A percentile compares a stretch with the other conserved stretches of the same genome.
phyloP scores from a whole-genome alignment of 2,329 filamentous ascomycete species.

The Blastomyces silverae region DNA sequence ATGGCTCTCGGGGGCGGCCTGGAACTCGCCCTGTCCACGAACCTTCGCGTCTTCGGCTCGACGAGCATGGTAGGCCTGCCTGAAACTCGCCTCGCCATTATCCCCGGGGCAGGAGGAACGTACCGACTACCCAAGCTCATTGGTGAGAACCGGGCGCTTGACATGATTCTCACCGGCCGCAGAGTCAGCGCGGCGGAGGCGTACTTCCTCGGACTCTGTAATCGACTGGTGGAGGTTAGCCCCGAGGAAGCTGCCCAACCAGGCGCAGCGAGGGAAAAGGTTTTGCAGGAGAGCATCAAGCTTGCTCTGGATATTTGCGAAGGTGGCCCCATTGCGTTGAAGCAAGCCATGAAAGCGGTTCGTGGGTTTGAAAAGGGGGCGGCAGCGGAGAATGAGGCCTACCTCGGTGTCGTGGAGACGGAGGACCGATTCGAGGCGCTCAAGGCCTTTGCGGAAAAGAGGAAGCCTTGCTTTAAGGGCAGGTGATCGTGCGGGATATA shows the following conservation, averaged over 20 bases:
- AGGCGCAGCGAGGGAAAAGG: slow-evolving; percentile 56
- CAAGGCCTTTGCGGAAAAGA: slow-evolving; percentile 72
- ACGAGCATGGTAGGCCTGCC: slow-evolving; percentile 74
- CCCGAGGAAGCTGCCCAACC: slow-evolving; percentile 49
- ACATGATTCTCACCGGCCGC: slow-evolving; percentile 86
- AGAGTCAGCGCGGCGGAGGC: slow-evolving; percentile 75
- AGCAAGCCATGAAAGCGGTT: slow-evolving; percentile 73
- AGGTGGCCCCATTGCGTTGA: slow-evolving; percentile 76
- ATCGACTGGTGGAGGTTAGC: slow-evolving; percentile 76
- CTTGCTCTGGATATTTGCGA: slow-evolving; percentile 82
- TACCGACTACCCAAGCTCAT: slow-evolving; percentile 78
- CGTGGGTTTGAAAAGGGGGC: slow-evolving; percentile 58
- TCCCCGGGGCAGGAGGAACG: slow-evolving; percentile 90
- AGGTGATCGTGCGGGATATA: slow-evolving; percentile 29
- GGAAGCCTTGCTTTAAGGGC: slow-evolving; percentile 61
- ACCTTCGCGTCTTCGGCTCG: slow-evolving; percentile 79
- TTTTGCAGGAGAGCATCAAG: slow-evolving; percentile 67
- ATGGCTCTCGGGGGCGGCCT: slow-evolving; percentile 87
- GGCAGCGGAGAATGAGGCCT: slow-evolving; percentile 78
- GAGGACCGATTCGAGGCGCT: slow-evolving; percentile 86
- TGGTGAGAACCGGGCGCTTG: slow-evolving; percentile 72
- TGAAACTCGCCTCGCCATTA: slow-evolving; percentile 86
- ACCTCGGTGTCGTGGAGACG: slow-evolving; percentile 72
- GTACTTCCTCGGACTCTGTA: slow-evolving; percentile 83
- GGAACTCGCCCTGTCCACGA: slow-evolving; percentile 82